Conservation (phyloP, 225 moss, liverwort and hornwort genomes). For the Bryum argenteum region DNA sequence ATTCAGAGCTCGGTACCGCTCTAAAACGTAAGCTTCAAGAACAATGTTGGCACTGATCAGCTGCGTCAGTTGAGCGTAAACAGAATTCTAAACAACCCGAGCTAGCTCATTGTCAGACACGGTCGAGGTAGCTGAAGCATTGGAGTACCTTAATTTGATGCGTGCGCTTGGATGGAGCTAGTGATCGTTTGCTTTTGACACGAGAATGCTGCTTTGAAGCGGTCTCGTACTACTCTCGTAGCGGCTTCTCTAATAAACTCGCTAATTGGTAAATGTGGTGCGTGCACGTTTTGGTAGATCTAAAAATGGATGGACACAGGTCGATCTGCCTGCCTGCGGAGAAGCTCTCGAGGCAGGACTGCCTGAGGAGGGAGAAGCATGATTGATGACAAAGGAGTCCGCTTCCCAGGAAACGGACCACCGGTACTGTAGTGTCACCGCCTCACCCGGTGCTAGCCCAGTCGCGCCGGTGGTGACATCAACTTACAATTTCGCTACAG, state of each 20-base stretch:
- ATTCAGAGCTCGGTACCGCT: not conserved
- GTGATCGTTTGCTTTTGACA: no score
- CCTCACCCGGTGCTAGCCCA: no score
- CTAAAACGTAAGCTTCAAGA: no score
- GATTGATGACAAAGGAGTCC: slow-evolving; percentile 23
- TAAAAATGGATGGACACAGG: slow-evolving; percentile 1
- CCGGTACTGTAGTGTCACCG: not conserved
- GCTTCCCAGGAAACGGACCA: not conserved
- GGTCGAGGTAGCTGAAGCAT: not conserved
- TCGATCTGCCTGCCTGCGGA: not conserved
- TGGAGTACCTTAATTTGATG: not conserved
- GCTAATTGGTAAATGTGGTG: no score
- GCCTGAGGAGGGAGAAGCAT: slow-evolving; percentile 11
- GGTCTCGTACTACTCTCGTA: no score
- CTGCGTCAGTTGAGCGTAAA: not conserved
- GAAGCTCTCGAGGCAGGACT: not conserved
- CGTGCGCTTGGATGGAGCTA: not conserved
- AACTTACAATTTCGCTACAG: no score
- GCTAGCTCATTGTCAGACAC: no score
- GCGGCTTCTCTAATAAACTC: no score
- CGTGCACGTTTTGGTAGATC: slow-evolving; percentile 7
- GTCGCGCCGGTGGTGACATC: no score
- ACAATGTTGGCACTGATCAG: not conserved
- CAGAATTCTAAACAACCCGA: not conserved
- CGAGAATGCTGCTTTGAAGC: no score